These are phyloP conservation scores for Nelumbo lutea DNA, from an alignment of 164 flowering plant species.

Conservation along the genomic window DNA sequence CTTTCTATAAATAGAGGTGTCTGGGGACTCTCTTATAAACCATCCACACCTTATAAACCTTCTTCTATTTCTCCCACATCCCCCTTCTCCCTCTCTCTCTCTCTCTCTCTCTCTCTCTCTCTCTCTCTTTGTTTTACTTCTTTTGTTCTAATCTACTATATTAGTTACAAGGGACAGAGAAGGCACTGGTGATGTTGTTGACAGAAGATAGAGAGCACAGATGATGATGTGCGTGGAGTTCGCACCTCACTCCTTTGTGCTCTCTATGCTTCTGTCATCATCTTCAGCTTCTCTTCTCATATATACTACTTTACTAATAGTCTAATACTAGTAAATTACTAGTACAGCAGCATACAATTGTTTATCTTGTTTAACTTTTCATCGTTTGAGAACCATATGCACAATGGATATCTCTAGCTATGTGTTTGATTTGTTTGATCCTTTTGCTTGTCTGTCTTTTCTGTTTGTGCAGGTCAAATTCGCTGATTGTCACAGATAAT, in stretches of 20 bases:
- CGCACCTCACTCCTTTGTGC: slow-evolving; percentile 61
- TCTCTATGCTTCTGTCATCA: slow-evolving; percentile 75
- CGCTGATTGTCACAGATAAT: background rate
- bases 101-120: slow-evolving; percentile 2
- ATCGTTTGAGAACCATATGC: no score
- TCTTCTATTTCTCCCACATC: no score
- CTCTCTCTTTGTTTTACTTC: background rate
- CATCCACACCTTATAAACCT: background rate
- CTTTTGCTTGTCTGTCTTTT: no score
- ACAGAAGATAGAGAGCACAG: slow-evolving; percentile 23
- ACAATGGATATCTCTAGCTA: no score
- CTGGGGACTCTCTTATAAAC: background rate
- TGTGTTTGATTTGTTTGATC: no score
- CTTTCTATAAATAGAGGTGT: slow-evolving; percentile 11
- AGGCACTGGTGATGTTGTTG: slow-evolving; percentile 13
- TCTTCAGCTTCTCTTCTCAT: slow-evolving; percentile 20
- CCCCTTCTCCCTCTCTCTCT: background rate
- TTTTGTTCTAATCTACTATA: background rate
- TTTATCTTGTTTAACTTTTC: no score
- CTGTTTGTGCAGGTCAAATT: background rate
- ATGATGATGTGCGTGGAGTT: slow-evolving; percentile 12
- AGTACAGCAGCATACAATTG: no score
- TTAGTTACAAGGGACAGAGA: background rate
- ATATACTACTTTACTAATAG: background rate
- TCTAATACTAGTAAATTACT: no score